These are phyloP conservation scores for Gossypium ekmanianum DNA, from an alignment of 345 rosid genomes.

Conservation along the genomic window DNA sequence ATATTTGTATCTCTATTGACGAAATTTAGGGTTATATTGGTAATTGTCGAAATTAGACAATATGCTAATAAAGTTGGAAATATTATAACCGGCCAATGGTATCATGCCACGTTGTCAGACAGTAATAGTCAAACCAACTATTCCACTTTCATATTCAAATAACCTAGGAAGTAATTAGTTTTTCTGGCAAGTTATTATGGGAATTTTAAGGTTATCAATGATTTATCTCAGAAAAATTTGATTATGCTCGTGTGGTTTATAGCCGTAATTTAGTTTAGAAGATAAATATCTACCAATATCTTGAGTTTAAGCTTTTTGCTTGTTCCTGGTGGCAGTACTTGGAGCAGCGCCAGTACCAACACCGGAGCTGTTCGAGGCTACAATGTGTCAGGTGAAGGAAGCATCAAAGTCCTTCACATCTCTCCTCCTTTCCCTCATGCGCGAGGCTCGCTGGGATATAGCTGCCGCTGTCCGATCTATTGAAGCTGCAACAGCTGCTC, in stretches of 20 bases:
- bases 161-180: not conserved
- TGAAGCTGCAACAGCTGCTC: conserved; percentile 61
- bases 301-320: not conserved
- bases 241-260: too few relatives aligned
- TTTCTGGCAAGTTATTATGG: not conserved
- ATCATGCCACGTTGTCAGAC: not conserved
- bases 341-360: conserved; percentile 67
- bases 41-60: not conserved
- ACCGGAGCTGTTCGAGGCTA: conserved; percentile 72
- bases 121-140: not conserved
- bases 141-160: not conserved
- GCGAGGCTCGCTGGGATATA: conserved; percentile 90
- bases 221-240: too few relatives aligned
- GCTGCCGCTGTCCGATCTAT: conserved; percentile 90
- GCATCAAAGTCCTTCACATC: conserved; percentile 75
- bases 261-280: not conserved
- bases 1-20: not conserved
- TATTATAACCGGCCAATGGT: not conserved
- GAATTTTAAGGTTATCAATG: not conserved
- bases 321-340: conserved; percentile 36
- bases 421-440: conserved; percentile 75
- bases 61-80: not conserved
- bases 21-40: not conserved
- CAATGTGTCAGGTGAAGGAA: conserved; percentile 68
- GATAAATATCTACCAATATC: not conserved